phyloP scores from a whole-genome alignment of 1,139 yeast genomes.

The Ogataea hybrid region DNA sequence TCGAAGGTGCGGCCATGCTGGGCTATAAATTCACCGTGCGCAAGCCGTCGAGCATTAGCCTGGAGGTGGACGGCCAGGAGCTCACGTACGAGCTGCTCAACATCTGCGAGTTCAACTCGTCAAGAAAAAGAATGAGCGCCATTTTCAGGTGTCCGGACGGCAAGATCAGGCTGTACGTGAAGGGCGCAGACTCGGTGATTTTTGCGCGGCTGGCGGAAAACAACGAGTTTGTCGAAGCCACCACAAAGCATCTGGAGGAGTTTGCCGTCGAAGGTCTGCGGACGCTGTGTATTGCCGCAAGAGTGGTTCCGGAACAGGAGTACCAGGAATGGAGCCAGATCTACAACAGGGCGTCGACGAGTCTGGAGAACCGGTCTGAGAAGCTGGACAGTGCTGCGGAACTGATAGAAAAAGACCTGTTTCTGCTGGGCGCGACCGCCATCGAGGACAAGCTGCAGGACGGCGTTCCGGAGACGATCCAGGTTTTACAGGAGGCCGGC shows the following conservation, averaged over 20 bases:
- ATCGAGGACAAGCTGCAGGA: constrained; percentile 97
- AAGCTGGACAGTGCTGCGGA: constrained; percentile 85
- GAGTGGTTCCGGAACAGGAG: constrained; percentile 78
- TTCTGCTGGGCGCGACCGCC: constrained; percentile 93
- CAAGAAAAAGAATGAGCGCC: constrained; percentile 97
- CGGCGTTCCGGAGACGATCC: constrained; percentile 97
- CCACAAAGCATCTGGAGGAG: constrained; percentile 87
- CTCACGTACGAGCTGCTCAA: constrained; percentile 76
- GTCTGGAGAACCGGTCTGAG: constrained; percentile 70
- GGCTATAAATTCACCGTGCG: constrained; percentile 86
- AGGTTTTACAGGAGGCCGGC: constrained; percentile 92
- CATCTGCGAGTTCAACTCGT: constrained; percentile 94
- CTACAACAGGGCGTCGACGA: constrained; percentile 79
- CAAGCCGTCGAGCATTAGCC: constrained; percentile 77
- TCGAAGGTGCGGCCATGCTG: constrained; percentile 88
- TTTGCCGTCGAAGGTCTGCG: constrained; percentile 96
- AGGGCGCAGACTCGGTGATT: constrained; percentile 98
- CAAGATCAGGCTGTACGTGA: constrained; percentile 80
- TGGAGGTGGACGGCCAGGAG: constrained; percentile 49
- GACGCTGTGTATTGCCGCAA: constrained; percentile 88
- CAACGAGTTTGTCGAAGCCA: constrained; percentile 78
- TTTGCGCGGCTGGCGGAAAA: constrained; percentile 75
- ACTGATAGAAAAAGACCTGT: constrained; percentile 73
- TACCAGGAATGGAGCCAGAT: constrained; percentile 58
- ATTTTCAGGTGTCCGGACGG: constrained; percentile 95